phyloP scores from a whole-genome alignment of 352 stramenopile genomes.

The Globisporangium echinulatum region DNA sequence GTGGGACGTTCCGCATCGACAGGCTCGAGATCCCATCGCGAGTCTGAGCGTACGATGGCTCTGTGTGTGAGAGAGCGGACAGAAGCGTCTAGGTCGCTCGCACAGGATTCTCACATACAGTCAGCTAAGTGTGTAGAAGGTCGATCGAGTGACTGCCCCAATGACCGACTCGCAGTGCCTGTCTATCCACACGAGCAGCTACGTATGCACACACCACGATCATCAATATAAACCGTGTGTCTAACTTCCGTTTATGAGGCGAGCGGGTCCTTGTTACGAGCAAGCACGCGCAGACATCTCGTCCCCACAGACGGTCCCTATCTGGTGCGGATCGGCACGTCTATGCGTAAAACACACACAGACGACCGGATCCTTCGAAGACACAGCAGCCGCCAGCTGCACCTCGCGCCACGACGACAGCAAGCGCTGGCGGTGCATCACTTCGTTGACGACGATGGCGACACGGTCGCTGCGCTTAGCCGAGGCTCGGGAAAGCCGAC shows the following conservation, averaged over 20 bases:
- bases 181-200: too few species aligned
- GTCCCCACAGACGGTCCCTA: constrained; percentile 51
- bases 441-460: constrained; percentile 32
- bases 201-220: not conserved
- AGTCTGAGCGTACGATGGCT: not conserved
- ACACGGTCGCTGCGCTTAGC: constrained; percentile 35
- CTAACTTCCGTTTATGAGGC: constrained; percentile 53
- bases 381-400: constrained; percentile 4
- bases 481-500: constrained; percentile 80
- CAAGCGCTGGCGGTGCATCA: constrained; percentile 35
- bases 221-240: constrained; percentile 31
- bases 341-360: constrained; percentile 22
- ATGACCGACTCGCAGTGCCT: too few species aligned
- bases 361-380: constrained; percentile 1
- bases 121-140: not conserved
- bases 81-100: too few species aligned
- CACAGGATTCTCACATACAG: not conserved
- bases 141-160: not conserved
- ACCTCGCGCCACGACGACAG: constrained; percentile 8
- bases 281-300: constrained; percentile 13
- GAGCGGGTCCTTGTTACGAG: constrained; percentile 11
- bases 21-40: constrained; percentile 24
- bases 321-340: constrained; percentile 41
- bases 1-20: constrained; percentile 40
- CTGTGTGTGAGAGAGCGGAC: too few species aligned